phyloP scores from a whole-genome alignment of 1,139 yeast species.

The Citeromyces siamensis region DNA sequence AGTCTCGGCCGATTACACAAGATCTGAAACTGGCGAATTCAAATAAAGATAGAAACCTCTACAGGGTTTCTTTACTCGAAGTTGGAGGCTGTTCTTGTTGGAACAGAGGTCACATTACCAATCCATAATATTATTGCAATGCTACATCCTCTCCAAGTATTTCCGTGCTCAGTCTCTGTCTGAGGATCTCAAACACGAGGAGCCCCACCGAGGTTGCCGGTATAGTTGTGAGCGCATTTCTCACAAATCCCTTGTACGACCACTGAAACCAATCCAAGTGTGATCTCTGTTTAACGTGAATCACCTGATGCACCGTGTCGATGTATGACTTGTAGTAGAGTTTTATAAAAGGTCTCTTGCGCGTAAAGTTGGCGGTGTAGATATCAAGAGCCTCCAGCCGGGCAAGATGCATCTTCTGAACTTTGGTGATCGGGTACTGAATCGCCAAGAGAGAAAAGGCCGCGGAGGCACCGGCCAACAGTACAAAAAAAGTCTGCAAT shows the following conservation, averaged over 20 bases:
- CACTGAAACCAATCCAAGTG: constrained; percentile 47
- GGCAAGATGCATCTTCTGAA: constrained; percentile 71
- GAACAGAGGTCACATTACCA: no score
- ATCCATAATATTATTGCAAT: not conserved
- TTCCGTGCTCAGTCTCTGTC: constrained; percentile 24
- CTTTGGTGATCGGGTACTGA: constrained; percentile 72
- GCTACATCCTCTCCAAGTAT: not conserved
- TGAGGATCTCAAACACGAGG: constrained; percentile 72
- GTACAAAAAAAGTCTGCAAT: constrained; percentile 56
- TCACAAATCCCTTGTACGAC: constrained; percentile 66
- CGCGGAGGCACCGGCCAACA: constrained; percentile 85
- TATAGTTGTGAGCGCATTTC: constrained; percentile 62
- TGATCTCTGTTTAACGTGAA: constrained; percentile 40
- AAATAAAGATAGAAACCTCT: no score
- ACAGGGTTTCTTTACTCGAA: no score
- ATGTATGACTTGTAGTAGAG: constrained; percentile 57
- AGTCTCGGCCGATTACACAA: no score
- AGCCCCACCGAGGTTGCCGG: constrained; percentile 87
- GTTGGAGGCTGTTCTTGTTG: no score
- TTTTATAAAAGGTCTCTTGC: constrained; percentile 26
- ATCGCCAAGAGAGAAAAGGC: constrained; percentile 65
- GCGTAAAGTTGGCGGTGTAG: constrained; percentile 31
- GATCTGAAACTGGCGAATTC: no score
- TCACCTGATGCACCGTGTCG: constrained; percentile 55
- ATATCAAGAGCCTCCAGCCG: constrained; percentile 74